These are phyloP conservation scores for Curvularia sp. DNA, from an alignment of 2,329 filamentous ascomycete genomes.

Conservation along the genomic window DNA sequence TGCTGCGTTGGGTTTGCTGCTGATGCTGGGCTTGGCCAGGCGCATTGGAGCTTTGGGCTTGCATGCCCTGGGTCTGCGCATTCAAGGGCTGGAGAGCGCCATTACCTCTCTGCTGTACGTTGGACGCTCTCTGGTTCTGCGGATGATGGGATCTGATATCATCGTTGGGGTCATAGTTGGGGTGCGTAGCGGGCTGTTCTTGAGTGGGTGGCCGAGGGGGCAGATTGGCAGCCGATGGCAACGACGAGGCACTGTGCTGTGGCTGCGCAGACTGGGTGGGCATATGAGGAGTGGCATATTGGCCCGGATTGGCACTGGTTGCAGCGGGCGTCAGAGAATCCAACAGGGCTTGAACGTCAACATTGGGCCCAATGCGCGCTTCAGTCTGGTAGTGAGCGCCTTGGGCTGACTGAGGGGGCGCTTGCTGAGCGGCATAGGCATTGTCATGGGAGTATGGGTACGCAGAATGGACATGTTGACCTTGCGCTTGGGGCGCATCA, in stretches of 20 bases:
- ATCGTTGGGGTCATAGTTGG: conserved; percentile 57
- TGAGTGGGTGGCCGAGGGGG: conserved; percentile 59
- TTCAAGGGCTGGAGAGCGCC: conserved; percentile 40
- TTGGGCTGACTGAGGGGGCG: conserved; percentile 41
- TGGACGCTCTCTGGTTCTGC: conserved; percentile 52
- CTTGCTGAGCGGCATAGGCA: conserved; percentile 43
- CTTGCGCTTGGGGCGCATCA: conserved; percentile 45
- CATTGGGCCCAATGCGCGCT: conserved; percentile 41
- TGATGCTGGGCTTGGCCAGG: conserved; percentile 40
- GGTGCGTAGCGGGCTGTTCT: conserved; percentile 57
- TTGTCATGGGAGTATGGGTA: conserved; percentile 47
- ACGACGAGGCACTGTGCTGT: conserved; percentile 47
- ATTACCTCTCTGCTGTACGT: conserved; percentile 39
- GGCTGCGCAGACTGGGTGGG: conserved; percentile 39
- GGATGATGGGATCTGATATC: conserved; percentile 61
- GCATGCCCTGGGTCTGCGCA: conserved; percentile 24
- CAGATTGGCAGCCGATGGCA: conserved; percentile 52
- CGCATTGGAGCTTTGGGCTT: conserved; percentile 38
- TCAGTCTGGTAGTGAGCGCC: conserved; percentile 39
- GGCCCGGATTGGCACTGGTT: conserved; percentile 38
- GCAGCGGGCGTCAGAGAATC: conserved; percentile 52
- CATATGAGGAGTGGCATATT: conserved; percentile 47
- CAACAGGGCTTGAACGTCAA: conserved; percentile 58
- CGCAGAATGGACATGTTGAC: conserved; percentile 41
- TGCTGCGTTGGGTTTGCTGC: conserved; percentile 36